Percentiles rank a stretch among this genome's conserved stretches.
These are phyloP conservation scores for Sporodiniella umbellata DNA, from an alignment of 371 early-diverging fungal species.

Conservation along the genomic window DNA sequence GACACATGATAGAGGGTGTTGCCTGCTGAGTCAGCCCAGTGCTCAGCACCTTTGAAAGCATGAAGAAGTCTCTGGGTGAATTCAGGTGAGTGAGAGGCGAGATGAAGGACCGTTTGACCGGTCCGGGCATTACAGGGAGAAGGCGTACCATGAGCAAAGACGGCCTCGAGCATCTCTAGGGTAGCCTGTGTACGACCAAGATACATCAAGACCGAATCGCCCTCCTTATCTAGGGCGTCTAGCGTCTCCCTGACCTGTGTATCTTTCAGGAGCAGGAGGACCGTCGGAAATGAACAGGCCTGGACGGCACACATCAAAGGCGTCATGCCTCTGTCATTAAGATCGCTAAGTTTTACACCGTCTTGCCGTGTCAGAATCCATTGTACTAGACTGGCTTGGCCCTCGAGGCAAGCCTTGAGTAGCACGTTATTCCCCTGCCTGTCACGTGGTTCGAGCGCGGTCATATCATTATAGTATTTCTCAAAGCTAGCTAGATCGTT, in stretches of 20 bases:
- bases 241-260: slow-evolving; percentile 6
- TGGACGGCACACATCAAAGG: slow-evolving; percentile 43
- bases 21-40: neutral
- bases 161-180: neutral
- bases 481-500: slow-evolving; percentile 6
- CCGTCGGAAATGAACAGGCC: slow-evolving; percentile 23
- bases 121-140: neutral
- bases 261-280: slow-evolving; percentile 18
- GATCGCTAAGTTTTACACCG: slow-evolving; percentile 1
- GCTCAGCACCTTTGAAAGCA: neutral
- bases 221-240: slow-evolving; percentile 30
- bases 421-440: slow-evolving; percentile 43
- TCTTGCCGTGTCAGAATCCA: neutral
- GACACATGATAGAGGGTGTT: slow-evolving; percentile 45
- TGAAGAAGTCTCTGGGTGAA: neutral
- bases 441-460: slow-evolving; percentile 29
- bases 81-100: neutral
- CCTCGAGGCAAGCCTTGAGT: slow-evolving; percentile 30
- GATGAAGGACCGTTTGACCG: too few species aligned
- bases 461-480: slow-evolving; percentile 1
- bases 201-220: slow-evolving; percentile 32
- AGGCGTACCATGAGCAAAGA: neutral
- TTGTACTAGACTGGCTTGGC: slow-evolving; percentile 24
- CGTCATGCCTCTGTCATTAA: slow-evolving; percentile 39
- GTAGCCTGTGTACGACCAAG: neutral